Evolutionary conservation across 2,329 filamentous ascomycete genomes (phyloP), one percentile per base, ranked within the genome.

Genomic region (Hortaea werneckii): DNA sequence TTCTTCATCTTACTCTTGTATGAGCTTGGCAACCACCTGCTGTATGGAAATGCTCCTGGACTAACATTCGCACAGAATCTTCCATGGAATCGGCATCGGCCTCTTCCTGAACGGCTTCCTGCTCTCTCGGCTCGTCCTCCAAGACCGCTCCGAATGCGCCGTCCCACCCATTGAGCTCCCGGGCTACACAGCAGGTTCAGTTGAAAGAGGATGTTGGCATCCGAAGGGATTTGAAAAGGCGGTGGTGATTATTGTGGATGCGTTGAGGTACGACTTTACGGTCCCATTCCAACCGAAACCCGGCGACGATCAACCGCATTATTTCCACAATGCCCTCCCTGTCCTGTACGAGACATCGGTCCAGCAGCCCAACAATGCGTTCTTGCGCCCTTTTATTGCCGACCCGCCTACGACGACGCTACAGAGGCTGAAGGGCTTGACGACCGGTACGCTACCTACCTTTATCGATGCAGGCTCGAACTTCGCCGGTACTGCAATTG

Each of bases 71-170:
- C 11, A 12, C 55, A 82, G 79, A 52, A 59, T 76, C 53, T 76
- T 95, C 37, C 92, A 98, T 63, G 73, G 78, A 40, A 71, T 84
- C 32, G 90, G 88, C 49, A 83, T 96, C 58, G 86, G 85, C 62
- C 84, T 95, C 62, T 98, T 98, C 68, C 94, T 87, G 27, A 88
- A 84, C 63, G 92, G 92, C 34, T 98, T 98, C 66, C 79, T 98
- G 51, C 78, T 98, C 53, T 95, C 90, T 46, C 80, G 92, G 48
- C 75, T 92, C 30, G 80, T 92, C 39, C 71, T 86, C 49, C 84
- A 88, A 58, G 78, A 90, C 59, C 83, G 83, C 64, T 83, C 83
- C 56, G 82, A 84, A 63, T 85, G 88, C 65, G 81, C 82, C 42
- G 75, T 84, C 46, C 80, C 85, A 42, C 90, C 92, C 4, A 77